Evolutionary conservation across 352 stramenopile genomes (phyloP).

Genomic region (Phytophthora meadii): DNA sequence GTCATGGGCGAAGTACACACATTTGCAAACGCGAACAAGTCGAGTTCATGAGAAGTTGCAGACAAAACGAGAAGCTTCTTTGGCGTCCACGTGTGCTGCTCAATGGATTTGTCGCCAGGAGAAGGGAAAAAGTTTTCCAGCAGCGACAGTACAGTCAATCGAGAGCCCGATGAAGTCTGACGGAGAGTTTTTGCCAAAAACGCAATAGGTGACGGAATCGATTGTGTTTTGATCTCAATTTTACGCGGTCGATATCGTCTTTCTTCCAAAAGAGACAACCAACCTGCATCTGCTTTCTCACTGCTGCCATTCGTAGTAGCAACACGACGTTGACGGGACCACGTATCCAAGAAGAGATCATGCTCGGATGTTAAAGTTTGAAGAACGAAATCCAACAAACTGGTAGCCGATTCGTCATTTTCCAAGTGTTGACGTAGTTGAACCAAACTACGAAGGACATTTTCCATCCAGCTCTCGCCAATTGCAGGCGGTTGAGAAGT

Average conservation of each 20-base stretch:
- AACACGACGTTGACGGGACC: conserved; percentile 32
- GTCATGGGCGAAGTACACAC: conserved; percentile 64
- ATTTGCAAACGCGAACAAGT: conserved; percentile 58
- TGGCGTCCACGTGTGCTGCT: conserved; percentile 44
- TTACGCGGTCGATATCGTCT: conserved; percentile 44
- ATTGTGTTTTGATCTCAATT: conserved; percentile 21
- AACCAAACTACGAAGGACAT: conserved; percentile 66
- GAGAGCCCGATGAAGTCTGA: conserved; percentile 56
- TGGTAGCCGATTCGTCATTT: conserved; percentile 44
- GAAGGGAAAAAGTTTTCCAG: conserved; percentile 51
- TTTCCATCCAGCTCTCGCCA: conserved; percentile 79
- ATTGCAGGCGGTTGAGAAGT: conserved; percentile 29
- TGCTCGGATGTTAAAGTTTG: conserved; percentile 70
- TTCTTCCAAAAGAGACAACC: conserved; percentile 64
- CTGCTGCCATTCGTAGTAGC: conserved; percentile 15
- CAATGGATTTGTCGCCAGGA: conserved; percentile 1
- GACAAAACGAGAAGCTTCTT: conserved; percentile 46
- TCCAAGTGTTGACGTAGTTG: conserved; percentile 54
- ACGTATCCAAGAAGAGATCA: conserved; percentile 60
- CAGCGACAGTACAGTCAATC: conserved; percentile 59
- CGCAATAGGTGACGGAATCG: conserved; percentile 22
- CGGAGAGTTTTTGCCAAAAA: conserved; percentile 39
- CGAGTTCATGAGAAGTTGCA: conserved; percentile 48
- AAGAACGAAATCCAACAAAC: conserved; percentile 72
- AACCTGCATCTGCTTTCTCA: conserved; percentile 43